Percentiles rank a stretch among this genome's conserved stretches.
These are phyloP conservation scores for Hyphopichia wangnamkhiaoensis DNA, from an alignment of 1,139 yeast genomes.

Conservation along the genomic window DNA sequence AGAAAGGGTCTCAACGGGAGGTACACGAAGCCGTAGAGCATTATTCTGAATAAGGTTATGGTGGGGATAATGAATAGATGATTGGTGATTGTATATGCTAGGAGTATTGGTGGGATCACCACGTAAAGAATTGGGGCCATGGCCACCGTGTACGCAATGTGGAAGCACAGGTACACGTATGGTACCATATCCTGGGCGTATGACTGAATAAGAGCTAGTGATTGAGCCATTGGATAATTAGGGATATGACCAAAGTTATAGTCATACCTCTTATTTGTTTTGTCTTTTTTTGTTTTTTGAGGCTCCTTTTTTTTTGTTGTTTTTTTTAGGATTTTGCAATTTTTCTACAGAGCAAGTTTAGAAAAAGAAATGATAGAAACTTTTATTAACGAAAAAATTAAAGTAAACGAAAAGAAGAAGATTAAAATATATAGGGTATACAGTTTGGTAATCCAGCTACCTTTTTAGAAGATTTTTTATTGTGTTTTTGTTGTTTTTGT, in stretches of 20 bases:
- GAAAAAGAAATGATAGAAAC: no score
- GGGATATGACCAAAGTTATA: no score
- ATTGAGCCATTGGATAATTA: neutral
- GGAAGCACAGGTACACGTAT: neutral
- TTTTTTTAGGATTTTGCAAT: no score
- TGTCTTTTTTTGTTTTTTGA: no score
- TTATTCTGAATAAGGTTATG: conserved; percentile 13
- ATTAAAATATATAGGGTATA: no score
- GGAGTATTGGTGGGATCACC: neutral
- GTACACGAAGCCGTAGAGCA: conserved; percentile 16
- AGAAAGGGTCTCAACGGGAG: conserved; percentile 24
- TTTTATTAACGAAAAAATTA: no score
- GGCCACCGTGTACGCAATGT: neutral
- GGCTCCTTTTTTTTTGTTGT: no score
- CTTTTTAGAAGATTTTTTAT: neutral
- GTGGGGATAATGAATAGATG: conserved; percentile 13
- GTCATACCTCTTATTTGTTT: neutral
- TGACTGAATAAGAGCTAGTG: neutral
- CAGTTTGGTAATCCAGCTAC: no score
- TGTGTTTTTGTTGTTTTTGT: neutral
- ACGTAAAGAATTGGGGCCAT: conserved; percentile 2
- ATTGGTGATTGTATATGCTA: conserved; percentile 4
- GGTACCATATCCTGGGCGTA: no score
- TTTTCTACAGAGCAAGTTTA: no score
- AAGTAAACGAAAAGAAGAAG: no score